phyloP scores from a whole-genome alignment of 805 yeast genomes.

The Saccharomycopsis sp. region DNA sequence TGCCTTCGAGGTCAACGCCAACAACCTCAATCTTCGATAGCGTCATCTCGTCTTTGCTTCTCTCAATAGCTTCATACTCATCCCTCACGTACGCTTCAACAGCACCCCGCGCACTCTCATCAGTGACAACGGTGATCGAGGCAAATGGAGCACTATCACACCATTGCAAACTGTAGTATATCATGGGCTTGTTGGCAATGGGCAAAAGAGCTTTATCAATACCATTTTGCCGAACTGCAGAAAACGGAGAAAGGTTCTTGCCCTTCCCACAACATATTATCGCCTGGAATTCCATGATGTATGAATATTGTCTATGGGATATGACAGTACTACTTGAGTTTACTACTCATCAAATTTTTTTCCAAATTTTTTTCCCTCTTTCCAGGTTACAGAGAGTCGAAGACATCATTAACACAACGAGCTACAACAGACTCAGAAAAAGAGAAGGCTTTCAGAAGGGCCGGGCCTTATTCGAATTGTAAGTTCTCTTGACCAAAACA shows the following conservation, averaged over 20 bases:
- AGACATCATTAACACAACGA: too few species aligned
- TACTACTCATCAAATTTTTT: too few species aligned
- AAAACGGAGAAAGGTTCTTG: slow-evolving; percentile 58
- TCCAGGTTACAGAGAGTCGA: too few species aligned
- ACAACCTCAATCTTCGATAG: slow-evolving; percentile 33
- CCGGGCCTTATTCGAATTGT: too few species aligned
- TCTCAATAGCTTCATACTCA: slow-evolving; percentile 32
- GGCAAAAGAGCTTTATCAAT: slow-evolving; percentile 81
- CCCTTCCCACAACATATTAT: slow-evolving; percentile 87
- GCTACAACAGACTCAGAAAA: too few species aligned
- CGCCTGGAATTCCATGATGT: slow-evolving; percentile 88
- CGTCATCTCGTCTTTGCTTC: slow-evolving; percentile 23
- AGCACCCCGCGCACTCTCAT: slow-evolving; percentile 36
- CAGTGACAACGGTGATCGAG: slow-evolving; percentile 55
- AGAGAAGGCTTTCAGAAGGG: too few species aligned
- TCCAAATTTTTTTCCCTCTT: too few species aligned
- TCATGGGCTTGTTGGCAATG: slow-evolving; percentile 81
- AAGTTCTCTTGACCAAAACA: too few species aligned
- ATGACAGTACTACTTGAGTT: too few species aligned
- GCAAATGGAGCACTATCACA: slow-evolving; percentile 79
- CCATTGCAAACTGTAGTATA: slow-evolving; percentile 85
- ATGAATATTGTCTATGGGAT: too few species aligned
- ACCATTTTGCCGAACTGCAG: slow-evolving; percentile 53
- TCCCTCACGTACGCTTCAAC: slow-evolving; percentile 40
- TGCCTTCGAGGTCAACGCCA: slow-evolving; percentile 39